These are phyloP conservation scores for Rubus parviflorus DNA, from an alignment of 306 rosid species.

Conservation along the genomic window DNA sequence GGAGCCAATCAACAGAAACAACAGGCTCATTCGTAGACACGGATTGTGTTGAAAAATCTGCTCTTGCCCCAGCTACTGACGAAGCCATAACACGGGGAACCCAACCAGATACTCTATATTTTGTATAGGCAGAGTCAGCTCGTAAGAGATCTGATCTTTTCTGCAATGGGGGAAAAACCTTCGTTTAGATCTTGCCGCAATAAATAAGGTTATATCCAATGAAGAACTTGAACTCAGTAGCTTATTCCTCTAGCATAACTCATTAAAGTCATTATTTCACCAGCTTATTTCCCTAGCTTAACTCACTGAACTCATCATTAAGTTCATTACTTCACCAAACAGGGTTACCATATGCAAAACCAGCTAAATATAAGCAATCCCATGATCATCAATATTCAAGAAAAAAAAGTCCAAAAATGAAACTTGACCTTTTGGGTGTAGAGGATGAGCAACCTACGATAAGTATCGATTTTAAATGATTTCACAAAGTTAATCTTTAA, in stretches of 20 bases:
- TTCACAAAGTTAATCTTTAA: not conserved
- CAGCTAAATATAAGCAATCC: not conserved
- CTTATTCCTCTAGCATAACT: too few species aligned
- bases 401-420: not conserved
- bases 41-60: conserved; percentile 60
- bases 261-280: too few species aligned
- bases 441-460: not conserved
- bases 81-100: conserved; percentile 62
- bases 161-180: conserved; percentile 42
- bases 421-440: not conserved
- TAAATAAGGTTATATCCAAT: not conserved
- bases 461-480: not conserved
- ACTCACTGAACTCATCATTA: not conserved
- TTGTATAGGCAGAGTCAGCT: conserved; percentile 36
- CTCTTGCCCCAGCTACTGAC: conserved; percentile 45
- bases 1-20: conserved; percentile 92
- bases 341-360: not conserved
- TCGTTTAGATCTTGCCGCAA: conserved; percentile 16
- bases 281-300: too few species aligned
- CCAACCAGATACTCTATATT: conserved; percentile 35
- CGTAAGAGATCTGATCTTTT: conserved; percentile 38
- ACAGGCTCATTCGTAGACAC: conserved; percentile 67
- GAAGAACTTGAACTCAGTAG: not conserved
- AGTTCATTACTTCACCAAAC: not conserved
- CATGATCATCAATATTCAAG: not conserved